Conservation (phyloP, 495 filamentous ascomycete species). For the Parathielavia hyrcaniae region DNA sequence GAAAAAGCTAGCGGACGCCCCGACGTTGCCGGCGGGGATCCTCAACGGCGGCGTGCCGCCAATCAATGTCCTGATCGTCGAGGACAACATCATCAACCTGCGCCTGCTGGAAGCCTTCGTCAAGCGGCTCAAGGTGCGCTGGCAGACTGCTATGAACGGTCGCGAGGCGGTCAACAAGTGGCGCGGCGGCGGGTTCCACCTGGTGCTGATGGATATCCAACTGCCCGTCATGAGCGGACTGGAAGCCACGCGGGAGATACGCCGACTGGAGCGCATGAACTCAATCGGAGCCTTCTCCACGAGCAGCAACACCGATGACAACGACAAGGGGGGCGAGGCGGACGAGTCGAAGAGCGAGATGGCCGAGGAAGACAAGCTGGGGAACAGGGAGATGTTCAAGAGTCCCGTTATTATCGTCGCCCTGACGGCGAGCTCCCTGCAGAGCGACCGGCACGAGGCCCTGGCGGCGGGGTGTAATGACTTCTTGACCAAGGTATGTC, state of each 20-base stretch:
- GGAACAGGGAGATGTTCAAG: constrained; percentile 72
- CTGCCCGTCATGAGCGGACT: constrained; percentile 94
- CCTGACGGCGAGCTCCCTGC: constrained; percentile 84
- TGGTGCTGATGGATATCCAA: constrained; percentile 98
- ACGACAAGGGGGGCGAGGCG: constrained; percentile 28
- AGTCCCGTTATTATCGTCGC: constrained; percentile 97
- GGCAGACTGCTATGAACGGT: constrained; percentile 93
- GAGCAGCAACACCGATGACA: constrained; percentile 2
- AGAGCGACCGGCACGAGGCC: constrained; percentile 91
- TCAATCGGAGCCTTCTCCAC: constrained; percentile 77
- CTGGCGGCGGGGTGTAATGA: constrained; percentile 96
- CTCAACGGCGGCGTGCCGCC: constrained; percentile 83
- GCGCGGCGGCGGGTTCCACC: constrained; percentile 88
- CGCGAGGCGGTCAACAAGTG: constrained; percentile 88
- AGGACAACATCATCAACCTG: constrained; percentile 97
- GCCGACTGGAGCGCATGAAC: constrained; percentile 81
- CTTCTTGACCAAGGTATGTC: constrained; percentile 89
- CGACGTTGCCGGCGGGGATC: constrained; percentile 54
- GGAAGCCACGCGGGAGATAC: constrained; percentile 94
- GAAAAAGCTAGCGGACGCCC: constrained; percentile 48
- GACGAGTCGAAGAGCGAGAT: constrained; percentile 30
- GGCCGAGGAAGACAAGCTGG: constrained; percentile 60
- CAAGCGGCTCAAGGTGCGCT: constrained; percentile 93
- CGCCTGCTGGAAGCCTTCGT: constrained; percentile 91
- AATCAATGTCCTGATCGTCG: constrained; percentile 95